These are phyloP conservation scores for Amanita jacksonii DNA, from an alignment of 768 basidiomycete species.

Conservation along the genomic window DNA sequence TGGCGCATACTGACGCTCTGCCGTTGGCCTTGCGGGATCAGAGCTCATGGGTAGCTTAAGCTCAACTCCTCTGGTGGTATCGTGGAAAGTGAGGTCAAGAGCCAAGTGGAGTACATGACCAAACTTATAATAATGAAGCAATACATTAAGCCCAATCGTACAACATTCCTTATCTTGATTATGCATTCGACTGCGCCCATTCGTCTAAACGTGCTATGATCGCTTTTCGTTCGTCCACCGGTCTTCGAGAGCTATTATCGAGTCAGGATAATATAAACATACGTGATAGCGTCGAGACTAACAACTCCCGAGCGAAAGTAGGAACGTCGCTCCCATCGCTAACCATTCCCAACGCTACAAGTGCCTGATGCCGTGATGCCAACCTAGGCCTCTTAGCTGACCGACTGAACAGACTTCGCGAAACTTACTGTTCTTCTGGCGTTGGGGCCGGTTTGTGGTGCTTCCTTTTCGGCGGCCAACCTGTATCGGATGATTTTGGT, in stretches of 20 bases:
- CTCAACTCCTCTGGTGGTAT: neutral
- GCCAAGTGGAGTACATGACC: neutral
- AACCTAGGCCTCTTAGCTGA: slow-evolving; percentile 29
- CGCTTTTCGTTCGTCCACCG: slow-evolving; percentile 27
- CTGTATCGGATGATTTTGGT: slow-evolving; percentile 25
- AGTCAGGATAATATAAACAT: neutral
- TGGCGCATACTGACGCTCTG: neutral
- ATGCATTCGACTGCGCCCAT: neutral
- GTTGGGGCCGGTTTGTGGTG: slow-evolving; percentile 43
- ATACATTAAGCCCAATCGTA: no score
- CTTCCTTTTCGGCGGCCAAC: slow-evolving; percentile 59
- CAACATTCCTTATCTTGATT: neutral
- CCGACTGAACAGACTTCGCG: neutral
- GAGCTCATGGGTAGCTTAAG: neutral
- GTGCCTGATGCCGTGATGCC: slow-evolving; percentile 43
- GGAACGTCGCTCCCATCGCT: slow-evolving; percentile 39
- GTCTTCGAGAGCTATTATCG: slow-evolving; percentile 23
- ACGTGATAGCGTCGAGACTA: slow-evolving; percentile 18
- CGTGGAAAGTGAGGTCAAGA: neutral
- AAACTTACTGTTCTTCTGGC: slow-evolving; percentile 41
- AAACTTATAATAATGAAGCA: slow-evolving; percentile 2
- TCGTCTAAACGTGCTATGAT: slow-evolving; percentile 14
- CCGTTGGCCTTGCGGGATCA: neutral
- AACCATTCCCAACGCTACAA: slow-evolving; percentile 56
- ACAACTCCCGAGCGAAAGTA: slow-evolving; percentile 60